phyloP scores from a whole-genome alignment of 345 rosid genomes.

The Carallia brachiata region DNA sequence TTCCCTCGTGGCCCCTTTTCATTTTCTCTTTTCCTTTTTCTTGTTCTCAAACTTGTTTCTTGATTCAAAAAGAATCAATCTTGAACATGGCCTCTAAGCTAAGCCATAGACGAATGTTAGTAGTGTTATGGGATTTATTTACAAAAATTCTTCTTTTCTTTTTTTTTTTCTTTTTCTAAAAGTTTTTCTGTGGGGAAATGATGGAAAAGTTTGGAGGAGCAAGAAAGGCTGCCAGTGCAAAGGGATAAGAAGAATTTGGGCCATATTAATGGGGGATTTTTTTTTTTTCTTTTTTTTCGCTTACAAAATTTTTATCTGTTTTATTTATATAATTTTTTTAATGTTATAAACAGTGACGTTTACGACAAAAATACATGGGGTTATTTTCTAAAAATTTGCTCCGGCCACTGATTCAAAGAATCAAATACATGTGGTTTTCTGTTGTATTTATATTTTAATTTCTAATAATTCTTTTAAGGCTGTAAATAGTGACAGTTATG shows the following conservation, averaged over 20 bases:
- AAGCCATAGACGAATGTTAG: not conserved
- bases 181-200: conserved; percentile 1
- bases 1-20: conserved; percentile 58
- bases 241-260: conserved; percentile 48
- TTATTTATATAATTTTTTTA: too few species aligned
- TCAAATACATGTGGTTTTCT: too few species aligned
- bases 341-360: too few species aligned
- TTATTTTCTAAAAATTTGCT: too few species aligned
- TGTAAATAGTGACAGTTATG: too few species aligned
- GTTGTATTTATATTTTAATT: too few species aligned
- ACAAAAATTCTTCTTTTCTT: not conserved
- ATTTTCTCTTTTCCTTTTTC: conserved; percentile 13
- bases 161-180: not conserved
- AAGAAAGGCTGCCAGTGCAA: conserved; percentile 19
- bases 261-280: conserved; percentile 41
- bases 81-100: too few species aligned
- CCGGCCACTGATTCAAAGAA: too few species aligned
- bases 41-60: too few species aligned
- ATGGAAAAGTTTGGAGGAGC: conserved; percentile 16
- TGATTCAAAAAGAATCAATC: too few species aligned
- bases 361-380: too few species aligned
- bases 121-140: conserved; percentile 10
- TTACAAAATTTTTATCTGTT: not conserved
- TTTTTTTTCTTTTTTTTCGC: not conserved
- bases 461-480: too few species aligned